A percentile compares a stretch with the other conserved stretches of the same genome.
These are phyloP conservation scores for Ciborinia camelliae DNA, from an alignment of 2,329 filamentous ascomycete genomes.

Conservation along the genomic window DNA sequence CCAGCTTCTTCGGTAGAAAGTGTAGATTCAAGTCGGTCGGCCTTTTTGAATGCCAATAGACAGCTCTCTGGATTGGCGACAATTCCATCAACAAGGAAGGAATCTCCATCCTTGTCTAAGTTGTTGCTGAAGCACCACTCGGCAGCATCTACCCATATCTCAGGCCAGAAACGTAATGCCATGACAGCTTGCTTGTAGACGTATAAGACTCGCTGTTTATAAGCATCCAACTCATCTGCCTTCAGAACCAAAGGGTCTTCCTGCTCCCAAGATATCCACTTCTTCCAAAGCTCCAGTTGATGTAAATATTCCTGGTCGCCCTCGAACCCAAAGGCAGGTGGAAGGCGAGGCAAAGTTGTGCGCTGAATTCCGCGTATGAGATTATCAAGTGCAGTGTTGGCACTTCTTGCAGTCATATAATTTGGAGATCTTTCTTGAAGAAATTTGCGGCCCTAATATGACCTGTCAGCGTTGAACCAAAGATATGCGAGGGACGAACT, in stretches of 20 bases:
- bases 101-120: conserved; percentile 59
- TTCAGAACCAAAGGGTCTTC: conserved; percentile 84
- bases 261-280: conserved; percentile 95
- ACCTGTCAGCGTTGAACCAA: conserved; percentile 24
- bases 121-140: conserved; percentile 86
- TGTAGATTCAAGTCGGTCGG: conserved; percentile 79
- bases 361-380: conserved; percentile 73
- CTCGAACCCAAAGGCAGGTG: conserved; percentile 80
- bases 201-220: conserved; percentile 77
- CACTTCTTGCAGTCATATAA: conserved; percentile 94
- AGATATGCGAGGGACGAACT: conserved; percentile 33
- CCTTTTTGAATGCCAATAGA: conserved; percentile 82
- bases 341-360: conserved; percentile 74
- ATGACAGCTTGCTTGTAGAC: conserved; percentile 92
- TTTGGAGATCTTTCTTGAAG: conserved; percentile 87
- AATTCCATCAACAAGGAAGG: conserved; percentile 77
- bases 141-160: conserved; percentile 92
- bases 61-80: conserved; percentile 91
- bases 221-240: conserved; percentile 71
- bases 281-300: conserved; percentile 87
- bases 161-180: conserved; percentile 90
- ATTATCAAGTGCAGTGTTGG: conserved; percentile 86
- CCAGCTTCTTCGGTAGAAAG: conserved; percentile 75
- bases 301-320: conserved; percentile 79
- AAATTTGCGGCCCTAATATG: conserved; percentile 79